Base-by-base conservation (phyloP, 352 stramenopile genomes). In the Phytopythium cucurbitacearum region DNA sequence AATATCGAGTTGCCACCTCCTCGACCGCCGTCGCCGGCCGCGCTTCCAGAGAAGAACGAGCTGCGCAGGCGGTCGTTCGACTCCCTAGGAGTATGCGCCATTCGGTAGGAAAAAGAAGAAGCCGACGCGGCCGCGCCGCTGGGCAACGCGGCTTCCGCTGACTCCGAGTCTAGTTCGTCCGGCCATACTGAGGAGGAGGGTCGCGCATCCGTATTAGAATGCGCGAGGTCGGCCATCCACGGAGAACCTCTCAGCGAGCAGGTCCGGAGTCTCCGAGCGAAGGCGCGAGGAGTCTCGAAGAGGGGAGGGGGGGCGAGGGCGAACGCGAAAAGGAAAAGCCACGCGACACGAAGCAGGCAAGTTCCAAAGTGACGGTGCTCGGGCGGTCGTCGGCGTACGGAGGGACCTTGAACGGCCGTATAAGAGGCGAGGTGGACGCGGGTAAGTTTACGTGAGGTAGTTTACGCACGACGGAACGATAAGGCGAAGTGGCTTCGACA, bases 81-180 rank as follows among this genome's bases (percentile, higher is more conserved):
- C 47, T 64, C 72, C 64, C 69, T 86, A 86, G 79, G 71, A 75
- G 79, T 89, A 71, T 46, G 69, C 69, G 69, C 67, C 63, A 57
- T 65, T 61, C 60, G 72, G 72, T 86, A 87, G 42, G 64, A 85
- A 73, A 71, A 81, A 75, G 73, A 81, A 59, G 70, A 78, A 60
- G 65, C 64, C 32, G 55, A 62, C 60, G 64, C 53, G 51, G 53
- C 47, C 15, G 47, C 35, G 47, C 33, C 46, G 46, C 10, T 41
- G 46, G 46, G 46, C 33, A 36, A 53, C 34, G 35, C 15, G 37
- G 34, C 37, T 15, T 8, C 47, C 34, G 47, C 15, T 34, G 47
- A 34, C 47, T 34, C 10, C 35, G 35, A 16, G 37, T 42, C 47
- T 41, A 51, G 46, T 41, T 42, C 34, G 47, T 53, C 47, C 47